Base-by-base conservation (phyloP, 768 basidiomycete species). In the Russula earlei region DNA sequence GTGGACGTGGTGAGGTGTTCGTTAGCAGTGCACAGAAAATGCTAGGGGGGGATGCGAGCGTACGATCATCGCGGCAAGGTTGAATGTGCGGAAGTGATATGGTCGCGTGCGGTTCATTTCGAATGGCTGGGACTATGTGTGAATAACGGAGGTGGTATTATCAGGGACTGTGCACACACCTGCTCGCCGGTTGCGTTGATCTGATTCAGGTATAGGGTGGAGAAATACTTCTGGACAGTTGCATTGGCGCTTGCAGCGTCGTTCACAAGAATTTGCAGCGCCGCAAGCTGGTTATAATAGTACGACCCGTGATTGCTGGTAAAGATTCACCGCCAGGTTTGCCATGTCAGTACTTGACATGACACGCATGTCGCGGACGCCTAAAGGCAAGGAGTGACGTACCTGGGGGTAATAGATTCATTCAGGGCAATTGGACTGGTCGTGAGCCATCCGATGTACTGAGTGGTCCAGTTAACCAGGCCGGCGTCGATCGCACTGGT, bases 251-350 rank as follows among this genome's bases (percentile, higher is more conserved):
- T 65, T 22, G 52, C 29, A 9, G 49, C 56, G 55, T 71, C 64
- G 27, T 66, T 66, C n/a, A 66, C 58, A 4, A 71, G 49, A 27
- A 70, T 58, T 25, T 70, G 62, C 29, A 70, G 52, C 4, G 70
- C 61, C 5, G 65, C 61, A 15, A 68, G 56, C 55, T 71, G 69
- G 38, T 53, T 62, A 57, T 60, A 63, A 54, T 69, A 71, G 65
- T 63, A 71, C 3, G 66, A 60, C 12, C 67, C 70, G 51, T 71
- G 70, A 47, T 71, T 71, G 54, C 70, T 71, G 49, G n/a, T 11
- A 40, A 29, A 31, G 20, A 11, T 36, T 3, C n/a, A 11, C 14
- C 5, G 8, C 17, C 9, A 27, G 17, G 11, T 4, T 5, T n/a
- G n/a, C n/a, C n/a, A n/a, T n/a, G 17, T 53, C 19, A 45, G 31